A percentile compares a stretch with the other conserved stretches of the same genome.
phyloP scores from a whole-genome alignment of 768 basidiomycete species.

The Wakefieldia striispora region DNA sequence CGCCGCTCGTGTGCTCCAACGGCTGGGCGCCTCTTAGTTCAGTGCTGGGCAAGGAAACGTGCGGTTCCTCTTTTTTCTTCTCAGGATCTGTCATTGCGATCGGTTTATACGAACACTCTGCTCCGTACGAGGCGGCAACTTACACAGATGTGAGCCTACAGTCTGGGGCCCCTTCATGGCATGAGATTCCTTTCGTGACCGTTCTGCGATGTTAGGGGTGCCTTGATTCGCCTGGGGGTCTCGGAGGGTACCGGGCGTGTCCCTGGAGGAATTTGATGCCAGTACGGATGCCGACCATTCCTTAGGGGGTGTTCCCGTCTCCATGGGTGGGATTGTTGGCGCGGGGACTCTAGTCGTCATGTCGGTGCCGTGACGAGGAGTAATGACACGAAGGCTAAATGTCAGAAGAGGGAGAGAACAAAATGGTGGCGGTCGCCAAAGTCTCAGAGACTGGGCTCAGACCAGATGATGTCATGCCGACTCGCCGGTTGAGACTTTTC shows the following conservation, averaged over 20 bases:
- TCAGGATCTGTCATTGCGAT: conserved; percentile 8
- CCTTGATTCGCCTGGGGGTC: background rate
- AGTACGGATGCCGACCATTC: conserved; percentile 22
- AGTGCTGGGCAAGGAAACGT: conserved; percentile 35
- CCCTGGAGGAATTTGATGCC: conserved; percentile 1
- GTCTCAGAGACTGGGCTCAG: conserved; percentile 5
- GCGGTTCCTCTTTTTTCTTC: background rate
- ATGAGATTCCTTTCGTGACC: background rate
- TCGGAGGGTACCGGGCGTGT: conserved; percentile 2
- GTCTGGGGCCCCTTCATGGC: background rate
- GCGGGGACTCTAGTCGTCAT: conserved; percentile 12
- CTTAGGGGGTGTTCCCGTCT: conserved; percentile 17
- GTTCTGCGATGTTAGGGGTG: background rate
- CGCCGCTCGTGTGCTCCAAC: conserved; percentile 36
- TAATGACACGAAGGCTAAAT: background rate
- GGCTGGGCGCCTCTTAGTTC: conserved; percentile 34
- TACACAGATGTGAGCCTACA: conserved; percentile 8
- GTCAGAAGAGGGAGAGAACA: background rate
- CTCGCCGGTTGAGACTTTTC: conserved; percentile 11
- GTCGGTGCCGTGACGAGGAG: background rate
- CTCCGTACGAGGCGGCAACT: background rate
- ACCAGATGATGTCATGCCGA: conserved; percentile 29
- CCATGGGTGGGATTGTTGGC: conserved; percentile 17
- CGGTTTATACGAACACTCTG: background rate
- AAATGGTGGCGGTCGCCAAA: conserved; percentile 1